Evolutionary conservation across 202 grass and related monocot genomes (phyloP), one percentile per base, ranked within the genome.

Genomic region (Carex sylvatica): DNA sequence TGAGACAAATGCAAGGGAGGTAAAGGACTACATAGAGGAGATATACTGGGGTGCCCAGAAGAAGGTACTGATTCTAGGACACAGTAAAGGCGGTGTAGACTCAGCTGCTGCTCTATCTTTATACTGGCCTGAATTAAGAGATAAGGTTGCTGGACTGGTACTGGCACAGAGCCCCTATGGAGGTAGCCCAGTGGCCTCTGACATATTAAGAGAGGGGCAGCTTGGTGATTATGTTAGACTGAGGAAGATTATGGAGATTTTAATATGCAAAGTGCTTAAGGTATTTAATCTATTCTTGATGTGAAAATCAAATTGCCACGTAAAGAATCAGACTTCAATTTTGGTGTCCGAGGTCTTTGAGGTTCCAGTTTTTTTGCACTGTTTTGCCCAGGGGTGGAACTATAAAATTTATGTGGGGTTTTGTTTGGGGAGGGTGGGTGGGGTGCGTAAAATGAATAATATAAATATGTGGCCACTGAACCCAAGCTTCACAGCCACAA

Each of bases 41-140:
- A 97, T 98, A 76, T 92, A 90, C 53, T 95, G 90, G 88, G 95
- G 95, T 61, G 88, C 92, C 51, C 83, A 84, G 87, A 98, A 98
- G 73, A 87, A 91, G 35, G 90, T 98, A 35, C 80, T 98, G 70
- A 85, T 98, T 82, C 87, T 98, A 13, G 92, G 95, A 46, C 95
- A 98, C 82, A 98, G 95, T 84, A 94, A 98, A 86, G 95, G 95
- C 6, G 92, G 95, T 78, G 92, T 98, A 74, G 95, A 98, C 85
- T 78, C 92, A 3, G 90, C 95, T 52, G 92, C 95, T 79, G 92
- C 95, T 22, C 81, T 98, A 20, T 93, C 89, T 72, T 84, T 98
- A 24, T 94, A 93, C 81, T 98, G 90, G 95, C 74, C 92, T 67
- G 81, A 95, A 49, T 82, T 98, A 42, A 98, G 92, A 88, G 95